phyloP scores from a whole-genome alignment of 1,139 yeast species.

The Suhomyces maxii region DNA sequence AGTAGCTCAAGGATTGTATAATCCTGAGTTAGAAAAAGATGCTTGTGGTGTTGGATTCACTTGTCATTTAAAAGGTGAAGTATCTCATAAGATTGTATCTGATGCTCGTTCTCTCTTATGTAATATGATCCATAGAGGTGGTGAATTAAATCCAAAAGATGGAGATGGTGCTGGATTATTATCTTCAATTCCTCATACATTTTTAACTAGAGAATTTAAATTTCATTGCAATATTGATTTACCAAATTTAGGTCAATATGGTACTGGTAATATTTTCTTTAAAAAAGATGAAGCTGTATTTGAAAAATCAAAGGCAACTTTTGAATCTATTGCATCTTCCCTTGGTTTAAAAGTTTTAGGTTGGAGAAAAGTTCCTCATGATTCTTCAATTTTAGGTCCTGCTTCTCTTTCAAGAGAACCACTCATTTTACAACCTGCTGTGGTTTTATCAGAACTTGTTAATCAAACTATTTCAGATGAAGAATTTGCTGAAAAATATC shows the following conservation, averaged over 20 bases:
- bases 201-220: conserved; percentile 80
- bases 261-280: conserved; percentile 92
- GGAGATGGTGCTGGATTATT: conserved; percentile 99
- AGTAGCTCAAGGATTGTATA: conserved; percentile 82
- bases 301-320: conserved; percentile 67
- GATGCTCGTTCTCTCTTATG: conserved; percentile 87
- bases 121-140: conserved; percentile 99
- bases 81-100: conserved; percentile 88
- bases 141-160: conserved; percentile 93
- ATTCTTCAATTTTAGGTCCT: conserved; percentile 89
- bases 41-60: conserved; percentile 99
- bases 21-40: conserved; percentile 92
- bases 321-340: conserved; percentile 75
- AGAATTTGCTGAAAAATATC: conserved; percentile 58
- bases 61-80: conserved; percentile 85
- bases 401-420: conserved; percentile 96
- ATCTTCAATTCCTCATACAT: conserved; percentile 87
- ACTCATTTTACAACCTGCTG: conserved; percentile 80
- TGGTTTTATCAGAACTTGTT: conserved; percentile 63
- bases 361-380: conserved; percentile 97
- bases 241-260: conserved; percentile 85
- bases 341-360: conserved; percentile 83
- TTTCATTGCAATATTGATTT: conserved; percentile 57
- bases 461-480: conserved; percentile 42
- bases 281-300: conserved; percentile 72